These are phyloP conservation scores for Medicago lupulina DNA, from an alignment of 306 rosid species.

Conservation along the genomic window DNA sequence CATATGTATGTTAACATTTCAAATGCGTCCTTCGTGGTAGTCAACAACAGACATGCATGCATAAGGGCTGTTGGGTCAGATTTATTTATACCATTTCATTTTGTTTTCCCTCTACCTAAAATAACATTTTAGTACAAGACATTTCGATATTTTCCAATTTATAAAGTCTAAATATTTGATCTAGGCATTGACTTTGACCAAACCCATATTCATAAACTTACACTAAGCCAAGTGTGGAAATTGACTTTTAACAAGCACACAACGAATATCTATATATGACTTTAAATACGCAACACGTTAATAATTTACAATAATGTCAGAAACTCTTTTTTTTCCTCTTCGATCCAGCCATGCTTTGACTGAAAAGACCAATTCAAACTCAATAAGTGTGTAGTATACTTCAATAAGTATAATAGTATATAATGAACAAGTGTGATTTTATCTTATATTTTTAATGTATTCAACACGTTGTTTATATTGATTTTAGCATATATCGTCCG, in stretches of 20 bases:
- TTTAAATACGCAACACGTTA: slow-evolving; percentile 32
- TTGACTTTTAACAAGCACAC: slow-evolving; percentile 30
- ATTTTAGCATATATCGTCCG: neutral
- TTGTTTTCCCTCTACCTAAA: neutral
- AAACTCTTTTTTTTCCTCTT: slow-evolving; percentile 30
- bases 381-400: slow-evolving; percentile 20
- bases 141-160: neutral
- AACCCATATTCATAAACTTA: slow-evolving; percentile 1
- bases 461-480: slow-evolving; percentile 8
- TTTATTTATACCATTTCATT: slow-evolving; percentile 3
- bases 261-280: slow-evolving; percentile 30
- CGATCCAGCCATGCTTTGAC: slow-evolving; percentile 47
- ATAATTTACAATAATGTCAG: slow-evolving; percentile 3
- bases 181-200: slow-evolving; percentile 44
- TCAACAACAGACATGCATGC: neutral
- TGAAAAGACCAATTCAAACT: slow-evolving; percentile 40
- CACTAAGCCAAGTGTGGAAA: slow-evolving; percentile 31
- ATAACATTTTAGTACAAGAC: slow-evolving; percentile 11
- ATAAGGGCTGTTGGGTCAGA: slow-evolving; percentile 11
- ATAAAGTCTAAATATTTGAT: slow-evolving; percentile 15
- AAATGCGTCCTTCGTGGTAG: neutral
- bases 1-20: neutral
- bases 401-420: neutral
- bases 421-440: neutral
- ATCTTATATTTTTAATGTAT: neutral